Evolutionary conservation across 129 eudicot species (phyloP), one percentile per base, ranked within the genome.

Genomic region (Chrysanthemum makinoi): DNA sequence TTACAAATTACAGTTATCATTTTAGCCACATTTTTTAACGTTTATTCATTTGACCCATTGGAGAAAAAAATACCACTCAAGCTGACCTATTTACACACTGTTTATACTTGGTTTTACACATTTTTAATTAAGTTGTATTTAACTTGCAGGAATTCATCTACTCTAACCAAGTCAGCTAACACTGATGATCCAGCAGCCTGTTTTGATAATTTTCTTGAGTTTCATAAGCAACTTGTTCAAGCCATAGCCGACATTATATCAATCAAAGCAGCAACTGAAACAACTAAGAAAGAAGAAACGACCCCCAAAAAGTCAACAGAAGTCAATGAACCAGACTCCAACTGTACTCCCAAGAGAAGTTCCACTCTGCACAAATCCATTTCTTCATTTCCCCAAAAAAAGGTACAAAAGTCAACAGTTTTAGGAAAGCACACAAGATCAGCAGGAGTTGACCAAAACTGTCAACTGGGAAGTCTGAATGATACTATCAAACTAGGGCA

Each of bases 231-330:
- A 72, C 79, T 89, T 52, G 77, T 53, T 53, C 96, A 93, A 76
- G 98, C 82, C 30, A 80, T 89, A 49, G 76, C 95, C 7, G 90
- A 89, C 63, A 93, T 89, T 87, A 82, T 79, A 65, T 93, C 95
- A 14, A 79, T 85, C 60, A 88, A 93, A 85, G 92, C 89, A 76
- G 92, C 91, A 57, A 85, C 95, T 3, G 87, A 85, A 65, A 78
- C 80, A 61, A 17, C 77, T 11, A 68, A 81, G 65, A 69, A 59
- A n/a, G 75, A 78, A 49, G 77, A 74, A 51, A 26, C 46, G 2
- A 39, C 46, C 46, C 10, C 46, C 10, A 7, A 39, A 39, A 39
- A 6, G 46, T 39, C 46, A 39, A 39, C 10, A 39, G 46, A 39
- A 49, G 13, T 77, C 66, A 61, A 52, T 52, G 57, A 3, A 12